Evolutionary conservation across 352 stramenopile genomes (phyloP), one percentile per base, ranked within the genome.

Genomic region (Globisporangium uncinulatum): DNA sequence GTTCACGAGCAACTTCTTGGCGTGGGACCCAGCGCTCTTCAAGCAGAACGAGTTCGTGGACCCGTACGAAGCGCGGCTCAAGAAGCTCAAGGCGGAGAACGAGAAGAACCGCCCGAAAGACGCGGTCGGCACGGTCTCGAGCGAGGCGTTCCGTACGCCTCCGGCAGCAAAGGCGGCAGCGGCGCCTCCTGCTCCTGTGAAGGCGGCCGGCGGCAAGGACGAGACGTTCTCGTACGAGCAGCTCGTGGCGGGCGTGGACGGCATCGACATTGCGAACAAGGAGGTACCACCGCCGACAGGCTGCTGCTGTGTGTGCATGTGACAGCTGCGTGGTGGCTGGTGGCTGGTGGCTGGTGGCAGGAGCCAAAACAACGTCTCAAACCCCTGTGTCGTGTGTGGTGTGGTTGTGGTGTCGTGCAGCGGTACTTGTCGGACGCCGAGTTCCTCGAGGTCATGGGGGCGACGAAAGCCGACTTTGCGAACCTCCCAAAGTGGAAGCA

Each of bases 1-100:
- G 70, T 97, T 97, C 70, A 96, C 84, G 44, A 85, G 76, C 70
- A 87, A 97, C 74, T 97, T 97, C 64, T 54, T 91, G 49, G 89
- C 84, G 3, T 97, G 90, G 90, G 88, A 97, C 70, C 61, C 66
- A 36, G 57, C 73, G 8, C 84, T 90, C 43, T 88, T 94, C 57
- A 71, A 74, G n/a, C 87, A 95, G 68, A 86, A 74, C 51, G 73
- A 86, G 52, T 97, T 97, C 51, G 57, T 94, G 45, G 90, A 97
- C 67, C 90, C 90, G 49, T 97, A 97, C 69, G 74, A 94, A 69
- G 74, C 81, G 20, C 86, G 86, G 29, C 69, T 97, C 13, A 71
- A 77, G 53, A 87, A 86, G 62, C 57, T 93, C 24, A 86, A 87
- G 70, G 83, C 77, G 37, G 76, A 89, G 54, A 90, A 90, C 70